Conservation (phyloP, 2,329 filamentous ascomycete genomes). For the Colletotrichum sp. region DNA sequence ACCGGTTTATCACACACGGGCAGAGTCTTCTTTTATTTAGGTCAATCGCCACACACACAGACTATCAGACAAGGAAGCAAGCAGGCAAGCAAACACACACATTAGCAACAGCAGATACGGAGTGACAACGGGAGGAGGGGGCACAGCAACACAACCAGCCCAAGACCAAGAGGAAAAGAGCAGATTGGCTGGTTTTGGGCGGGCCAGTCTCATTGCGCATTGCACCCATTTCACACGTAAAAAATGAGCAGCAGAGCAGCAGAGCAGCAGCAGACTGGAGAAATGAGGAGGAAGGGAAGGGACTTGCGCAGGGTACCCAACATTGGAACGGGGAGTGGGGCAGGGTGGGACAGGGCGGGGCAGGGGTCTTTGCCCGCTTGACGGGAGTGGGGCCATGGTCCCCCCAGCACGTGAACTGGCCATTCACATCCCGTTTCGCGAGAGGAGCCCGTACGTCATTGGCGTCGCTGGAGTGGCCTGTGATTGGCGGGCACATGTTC, state of each 20-base stretch:
- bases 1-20: neutral
- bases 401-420: neutral
- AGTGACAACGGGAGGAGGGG: neutral
- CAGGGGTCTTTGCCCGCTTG: neutral
- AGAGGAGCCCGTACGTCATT: neutral
- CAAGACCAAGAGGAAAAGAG: neutral
- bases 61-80: too few species aligned
- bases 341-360: neutral
- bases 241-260: too few species aligned
- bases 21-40: neutral
- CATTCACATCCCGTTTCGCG: neutral
- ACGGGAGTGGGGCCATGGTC: neutral
- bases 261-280: too few species aligned
- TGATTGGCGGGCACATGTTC: neutral
- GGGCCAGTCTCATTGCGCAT: neutral
- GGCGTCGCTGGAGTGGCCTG: rapidly evolving
- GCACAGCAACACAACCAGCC: neutral
- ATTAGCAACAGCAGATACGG: neutral
- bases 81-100: neutral
- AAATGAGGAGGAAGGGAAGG: too few species aligned
- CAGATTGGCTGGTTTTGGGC: neutral
- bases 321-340: neutral
- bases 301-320: neutral
- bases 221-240: neutral
- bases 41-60: neutral